Percentiles rank a stretch among this genome's conserved stretches.
These are phyloP conservation scores for Citrus hindsii DNA, from an alignment of 345 rosid species.

Conservation along the genomic window DNA sequence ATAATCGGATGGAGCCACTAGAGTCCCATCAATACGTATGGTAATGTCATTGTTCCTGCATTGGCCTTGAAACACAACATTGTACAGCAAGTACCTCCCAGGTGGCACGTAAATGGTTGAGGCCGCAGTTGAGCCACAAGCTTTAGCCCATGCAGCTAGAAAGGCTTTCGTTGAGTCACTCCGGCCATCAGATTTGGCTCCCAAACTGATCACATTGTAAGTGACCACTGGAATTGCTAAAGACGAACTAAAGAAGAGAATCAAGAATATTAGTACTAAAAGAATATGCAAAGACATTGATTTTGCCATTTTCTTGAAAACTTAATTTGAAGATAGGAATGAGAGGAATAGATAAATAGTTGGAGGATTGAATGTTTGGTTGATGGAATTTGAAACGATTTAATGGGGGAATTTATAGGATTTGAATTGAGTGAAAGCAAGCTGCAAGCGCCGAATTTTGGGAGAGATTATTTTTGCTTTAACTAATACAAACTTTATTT, in stretches of 20 bases:
- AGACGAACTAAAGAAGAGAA: constrained; percentile 6
- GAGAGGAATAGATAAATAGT: neutral
- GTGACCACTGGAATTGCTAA: too few relatives aligned
- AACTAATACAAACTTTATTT: too few relatives aligned
- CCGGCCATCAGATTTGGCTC: too few relatives aligned
- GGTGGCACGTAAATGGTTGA: constrained; percentile 51
- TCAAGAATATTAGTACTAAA: constrained; percentile 2
- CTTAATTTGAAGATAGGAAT: constrained; percentile 1
- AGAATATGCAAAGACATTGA: neutral
- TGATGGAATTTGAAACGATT: neutral
- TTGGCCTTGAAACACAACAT: constrained; percentile 46
- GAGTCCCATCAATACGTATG: constrained; percentile 50
- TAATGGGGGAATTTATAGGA: neutral
- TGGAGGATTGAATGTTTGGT: neutral
- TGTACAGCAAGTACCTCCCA: constrained; percentile 43
- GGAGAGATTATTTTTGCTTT: neutral
- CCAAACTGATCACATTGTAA: too few relatives aligned
- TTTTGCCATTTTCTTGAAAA: constrained; percentile 22
- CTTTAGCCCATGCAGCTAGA: constrained; percentile 39
- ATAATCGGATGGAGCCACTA: constrained; percentile 62
- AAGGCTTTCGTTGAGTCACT: too few relatives aligned
- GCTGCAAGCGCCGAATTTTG: neutral
- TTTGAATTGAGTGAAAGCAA: neutral
- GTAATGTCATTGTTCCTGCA: constrained; percentile 50
- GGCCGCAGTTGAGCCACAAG: constrained; percentile 49